Base-by-base conservation (phyloP, 768 basidiomycete species). In the Kondoa subrosea region DNA sequence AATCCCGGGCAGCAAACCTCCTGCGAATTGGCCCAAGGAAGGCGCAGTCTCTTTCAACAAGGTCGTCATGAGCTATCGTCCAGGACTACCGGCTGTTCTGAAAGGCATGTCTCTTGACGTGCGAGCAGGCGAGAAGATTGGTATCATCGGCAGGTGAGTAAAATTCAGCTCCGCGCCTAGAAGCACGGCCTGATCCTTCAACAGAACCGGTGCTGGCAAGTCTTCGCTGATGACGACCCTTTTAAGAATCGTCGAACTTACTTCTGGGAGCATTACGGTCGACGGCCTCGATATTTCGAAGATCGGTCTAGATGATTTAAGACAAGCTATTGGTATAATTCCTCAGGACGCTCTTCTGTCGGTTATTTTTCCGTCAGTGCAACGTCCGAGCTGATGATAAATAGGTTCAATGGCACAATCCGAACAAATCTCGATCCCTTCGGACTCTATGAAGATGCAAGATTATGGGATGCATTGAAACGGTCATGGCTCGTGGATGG, bases 351-450 rank as follows among this genome's bases (percentile, higher is more conserved):
- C 64, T 65, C 62, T 77, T 31, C 33, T 4, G 1, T 27, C n/a
- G 3, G n/a, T 66, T 17, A 33, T 33, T 8, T 32, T 1, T 4
- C 4, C 25, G 34, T 34, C 50, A 29, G 34, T 33, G n/a, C 15
- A 56, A 29, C 27, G 2, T 2, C 15, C 31, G 58, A 34, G 75
- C n/a, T n/a, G n/a, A n/a, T n/a, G n/a, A n/a, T n/a, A n/a, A n/a
- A n/a, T n/a, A n/a, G n/a, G 2, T 76, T 76, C 69, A 68, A 68
- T 34, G 76, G 76, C 1, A 75, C 78, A 1, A 77, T 93, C 26
- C 82, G 91, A 63, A 83, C 83, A 57, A 95, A 96, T 75, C 83
- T 95, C 2, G 92, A 95, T 76, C 92, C 92, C 0, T 92, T 93
- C 78, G 84, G 83, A 62, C 77, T 83, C 58, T 83, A 88, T 70